Evolutionary conservation across 305 asterid species (phyloP).

Genomic region (Striga hermonthica): DNA sequence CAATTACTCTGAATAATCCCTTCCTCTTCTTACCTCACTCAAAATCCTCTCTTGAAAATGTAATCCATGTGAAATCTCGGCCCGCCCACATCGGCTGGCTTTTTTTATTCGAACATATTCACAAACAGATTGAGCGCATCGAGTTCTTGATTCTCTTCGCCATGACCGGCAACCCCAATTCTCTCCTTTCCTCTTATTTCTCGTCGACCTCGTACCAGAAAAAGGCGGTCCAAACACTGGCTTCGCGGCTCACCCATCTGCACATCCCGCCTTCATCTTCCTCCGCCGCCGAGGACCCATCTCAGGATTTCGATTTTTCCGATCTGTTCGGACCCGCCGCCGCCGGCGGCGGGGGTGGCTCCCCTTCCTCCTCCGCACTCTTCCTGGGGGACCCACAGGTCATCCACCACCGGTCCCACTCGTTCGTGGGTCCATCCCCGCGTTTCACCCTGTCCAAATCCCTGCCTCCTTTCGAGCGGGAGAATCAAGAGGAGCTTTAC

Average conservation of each 20-base stretch:
- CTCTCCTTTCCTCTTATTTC: constrained; percentile 22
- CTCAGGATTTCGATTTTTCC: constrained; percentile 66
- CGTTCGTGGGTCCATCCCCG: constrained; percentile 87
- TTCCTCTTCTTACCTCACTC: not conserved
- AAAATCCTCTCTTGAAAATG: constrained; percentile 27
- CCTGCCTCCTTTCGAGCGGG: constrained; percentile 43
- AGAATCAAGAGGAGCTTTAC: constrained; percentile 43
- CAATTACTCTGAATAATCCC: not conserved
- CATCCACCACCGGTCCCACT: constrained; percentile 73
- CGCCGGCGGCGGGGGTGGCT: constrained; percentile 37
- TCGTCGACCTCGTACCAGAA: constrained; percentile 34
- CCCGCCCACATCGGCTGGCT: constrained; percentile 41
- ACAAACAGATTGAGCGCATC: constrained; percentile 21
- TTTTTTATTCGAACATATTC: constrained; percentile 6
- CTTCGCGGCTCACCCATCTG: constrained; percentile 59
- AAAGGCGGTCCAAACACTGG: constrained; percentile 55
- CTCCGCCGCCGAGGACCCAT: constrained; percentile 42
- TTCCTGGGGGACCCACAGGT: constrained; percentile 68
- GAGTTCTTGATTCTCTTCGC: constrained; percentile 9
- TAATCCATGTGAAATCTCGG: constrained; percentile 33
- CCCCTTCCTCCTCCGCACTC: constrained; percentile 50
- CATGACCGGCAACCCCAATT: constrained; percentile 32
- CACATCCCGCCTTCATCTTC: constrained; percentile 54
- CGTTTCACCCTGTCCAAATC: constrained; percentile 70
- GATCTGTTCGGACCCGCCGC: constrained; percentile 63